Conservation (phyloP, 2,329 filamentous ascomycete genomes). For the Alternaria sp. region DNA sequence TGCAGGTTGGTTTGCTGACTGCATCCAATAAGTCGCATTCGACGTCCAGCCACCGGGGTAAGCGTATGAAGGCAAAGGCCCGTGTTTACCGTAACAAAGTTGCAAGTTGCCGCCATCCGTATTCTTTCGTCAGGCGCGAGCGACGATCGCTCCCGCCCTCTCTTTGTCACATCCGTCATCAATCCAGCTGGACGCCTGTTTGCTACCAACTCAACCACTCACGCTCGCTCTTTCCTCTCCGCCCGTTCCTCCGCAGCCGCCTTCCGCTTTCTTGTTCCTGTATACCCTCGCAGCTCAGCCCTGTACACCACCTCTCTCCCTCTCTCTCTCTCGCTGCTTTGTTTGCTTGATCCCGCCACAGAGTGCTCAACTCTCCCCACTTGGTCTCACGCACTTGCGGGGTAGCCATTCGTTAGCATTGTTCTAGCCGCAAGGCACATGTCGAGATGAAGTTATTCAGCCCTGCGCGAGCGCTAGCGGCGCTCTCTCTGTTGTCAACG, state of each 20-base stretch:
- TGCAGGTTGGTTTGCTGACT: slow-evolving; percentile 14
- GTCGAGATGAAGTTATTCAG: slow-evolving; percentile 39
- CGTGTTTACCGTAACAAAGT: not conserved
- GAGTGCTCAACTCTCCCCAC: slow-evolving; percentile 4
- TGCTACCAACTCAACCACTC: not conserved
- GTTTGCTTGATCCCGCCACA: slow-evolving; percentile 8
- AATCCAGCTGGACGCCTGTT: slow-evolving; percentile 4
- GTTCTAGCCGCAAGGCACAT: slow-evolving; percentile 23
- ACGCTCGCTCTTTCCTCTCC: slow-evolving; percentile 10
- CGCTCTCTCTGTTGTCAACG: slow-evolving; percentile 36
- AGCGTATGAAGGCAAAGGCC: not conserved
- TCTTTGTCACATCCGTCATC: slow-evolving; percentile 15
- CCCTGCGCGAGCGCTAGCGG: slow-evolving; percentile 37
- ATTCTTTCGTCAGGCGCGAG: slow-evolving; percentile 9
- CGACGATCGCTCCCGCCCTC: slow-evolving; percentile 17
- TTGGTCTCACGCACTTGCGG: slow-evolving; percentile 8
- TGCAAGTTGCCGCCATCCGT: not conserved
- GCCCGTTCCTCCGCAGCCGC: not conserved
- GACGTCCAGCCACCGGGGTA: not conserved
- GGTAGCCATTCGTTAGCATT: slow-evolving; percentile 11
- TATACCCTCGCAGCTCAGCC: not conserved
- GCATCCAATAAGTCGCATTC: slow-evolving; percentile 7
- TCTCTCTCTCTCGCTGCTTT: not conserved
- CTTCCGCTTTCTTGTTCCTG: not conserved
- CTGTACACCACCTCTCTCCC: not conserved